phyloP scores from a whole-genome alignment of 148 eudicot species.

The Arbutus unedo region DNA sequence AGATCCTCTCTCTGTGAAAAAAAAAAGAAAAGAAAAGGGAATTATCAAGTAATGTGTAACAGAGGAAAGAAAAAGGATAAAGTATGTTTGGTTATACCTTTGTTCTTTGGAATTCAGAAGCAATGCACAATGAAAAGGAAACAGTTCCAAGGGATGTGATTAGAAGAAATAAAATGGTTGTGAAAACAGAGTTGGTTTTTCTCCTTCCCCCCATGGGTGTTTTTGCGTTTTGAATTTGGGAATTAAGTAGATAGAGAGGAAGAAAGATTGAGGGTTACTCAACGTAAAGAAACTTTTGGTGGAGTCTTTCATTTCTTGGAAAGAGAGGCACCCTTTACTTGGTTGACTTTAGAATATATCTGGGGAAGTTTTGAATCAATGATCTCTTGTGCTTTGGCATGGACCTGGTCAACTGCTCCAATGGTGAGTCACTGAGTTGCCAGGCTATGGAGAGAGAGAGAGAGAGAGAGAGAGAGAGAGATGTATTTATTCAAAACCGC shows the following conservation, averaged over 20 bases:
- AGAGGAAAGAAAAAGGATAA: background rate
- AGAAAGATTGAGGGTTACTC: slow-evolving; percentile 10
- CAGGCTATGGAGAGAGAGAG: background rate
- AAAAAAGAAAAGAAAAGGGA: background rate
- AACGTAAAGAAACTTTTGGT: slow-evolving; percentile 19
- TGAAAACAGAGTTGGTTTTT: slow-evolving; percentile 12
- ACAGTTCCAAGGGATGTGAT: slow-evolving; percentile 29
- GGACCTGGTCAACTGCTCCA: slow-evolving; percentile 21
- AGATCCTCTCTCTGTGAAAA: slow-evolving; percentile 45
- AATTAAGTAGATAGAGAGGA: no score
- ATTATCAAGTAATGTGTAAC: background rate
- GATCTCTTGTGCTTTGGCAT: slow-evolving; percentile 11
- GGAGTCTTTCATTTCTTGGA: slow-evolving; percentile 25
- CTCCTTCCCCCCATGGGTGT: slow-evolving; percentile 34
- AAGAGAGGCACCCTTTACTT: slow-evolving; percentile 13
- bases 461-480: background rate
- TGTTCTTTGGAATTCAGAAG: slow-evolving; percentile 65
- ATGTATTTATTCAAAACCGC: background rate
- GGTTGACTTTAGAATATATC: slow-evolving; percentile 4
- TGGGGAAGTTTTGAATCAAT: background rate
- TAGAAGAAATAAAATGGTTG: background rate
- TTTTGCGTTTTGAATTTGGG: background rate
- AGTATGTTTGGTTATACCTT: slow-evolving; percentile 41
- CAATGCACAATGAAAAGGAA: slow-evolving; percentile 49
- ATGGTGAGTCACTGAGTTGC: background rate